Conservation (phyloP, 768 basidiomycete species). For the Favolaschia claudopus region DNA sequence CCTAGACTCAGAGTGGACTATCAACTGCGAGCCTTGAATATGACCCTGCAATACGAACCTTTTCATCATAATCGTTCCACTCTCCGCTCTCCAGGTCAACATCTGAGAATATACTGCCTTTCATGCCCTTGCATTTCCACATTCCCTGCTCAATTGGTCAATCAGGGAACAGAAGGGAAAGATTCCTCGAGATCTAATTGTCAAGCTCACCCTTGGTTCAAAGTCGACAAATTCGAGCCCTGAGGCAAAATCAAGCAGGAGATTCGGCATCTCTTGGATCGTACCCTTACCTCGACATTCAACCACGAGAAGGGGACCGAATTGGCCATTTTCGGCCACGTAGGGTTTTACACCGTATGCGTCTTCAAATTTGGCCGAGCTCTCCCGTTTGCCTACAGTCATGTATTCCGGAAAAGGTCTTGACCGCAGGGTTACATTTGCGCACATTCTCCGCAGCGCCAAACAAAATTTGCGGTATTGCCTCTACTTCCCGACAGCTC, state of each 20-base stretch:
- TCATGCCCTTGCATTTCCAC: conserved; percentile 78
- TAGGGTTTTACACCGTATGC: conserved; percentile 61
- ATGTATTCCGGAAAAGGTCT: conserved; percentile 1
- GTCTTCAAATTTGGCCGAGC: conserved; percentile 80
- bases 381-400: conserved; percentile 71
- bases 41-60: conserved; percentile 52
- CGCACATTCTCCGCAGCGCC: conserved; percentile 75
- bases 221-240: conserved; percentile 86
- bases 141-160: conserved; percentile 58
- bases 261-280: not conserved
- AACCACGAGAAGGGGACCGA: conserved; percentile 70
- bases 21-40: not conserved
- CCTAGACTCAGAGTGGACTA: conserved; percentile 43
- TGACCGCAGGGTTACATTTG: conserved; percentile 8
- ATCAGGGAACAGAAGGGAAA: not conserved
- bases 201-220: conserved; percentile 65
- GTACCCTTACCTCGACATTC: conserved; percentile 68
- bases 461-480: conserved; percentile 79
- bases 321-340: conserved; percentile 64
- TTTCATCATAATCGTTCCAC: conserved; percentile 94
- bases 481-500: conserved; percentile 74
- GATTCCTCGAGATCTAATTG: too few species aligned
- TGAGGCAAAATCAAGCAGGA: not conserved
- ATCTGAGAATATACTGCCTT: conserved; percentile 64
- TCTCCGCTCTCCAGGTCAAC: conserved; percentile 71